These are phyloP conservation scores for Nephelium lappaceum DNA, from an alignment of 345 rosid species.

Conservation along the genomic window DNA sequence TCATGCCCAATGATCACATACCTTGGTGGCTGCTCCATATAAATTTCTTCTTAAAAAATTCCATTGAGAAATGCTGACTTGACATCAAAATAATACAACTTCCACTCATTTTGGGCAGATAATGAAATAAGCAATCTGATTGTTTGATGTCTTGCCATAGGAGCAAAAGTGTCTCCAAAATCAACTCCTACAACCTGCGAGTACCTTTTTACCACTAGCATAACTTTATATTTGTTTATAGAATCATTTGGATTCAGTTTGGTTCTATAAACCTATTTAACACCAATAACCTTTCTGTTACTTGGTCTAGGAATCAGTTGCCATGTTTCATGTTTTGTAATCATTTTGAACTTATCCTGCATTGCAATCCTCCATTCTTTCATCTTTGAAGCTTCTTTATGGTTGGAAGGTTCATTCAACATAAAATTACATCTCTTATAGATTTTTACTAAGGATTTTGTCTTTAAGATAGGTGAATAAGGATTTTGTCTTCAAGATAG, in stretches of 20 bases:
- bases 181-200: not conserved
- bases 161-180: not conserved
- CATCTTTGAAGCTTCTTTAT: not conserved
- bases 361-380: not conserved
- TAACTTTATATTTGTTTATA: not conserved
- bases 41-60: no score
- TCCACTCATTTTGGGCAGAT: not conserved
- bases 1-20: no score
- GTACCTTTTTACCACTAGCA: constrained; percentile 9
- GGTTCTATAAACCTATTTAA: constrained; percentile 4
- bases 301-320: not conserved
- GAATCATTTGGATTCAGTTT: not conserved
- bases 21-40: no score
- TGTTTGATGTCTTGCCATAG: not conserved
- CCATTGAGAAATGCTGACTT: not conserved
- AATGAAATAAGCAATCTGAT: not conserved
- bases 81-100: not conserved
- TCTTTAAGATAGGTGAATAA: not conserved
- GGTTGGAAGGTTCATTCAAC: not conserved
- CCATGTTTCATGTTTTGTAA: not conserved
- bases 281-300: not conserved
- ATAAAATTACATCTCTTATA: not conserved
- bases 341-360: not conserved
- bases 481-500: not conserved
- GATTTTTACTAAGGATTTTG: not conserved